phyloP scores from a whole-genome alignment of 139 green algal genomes.

The Coelastrella sp. region DNA sequence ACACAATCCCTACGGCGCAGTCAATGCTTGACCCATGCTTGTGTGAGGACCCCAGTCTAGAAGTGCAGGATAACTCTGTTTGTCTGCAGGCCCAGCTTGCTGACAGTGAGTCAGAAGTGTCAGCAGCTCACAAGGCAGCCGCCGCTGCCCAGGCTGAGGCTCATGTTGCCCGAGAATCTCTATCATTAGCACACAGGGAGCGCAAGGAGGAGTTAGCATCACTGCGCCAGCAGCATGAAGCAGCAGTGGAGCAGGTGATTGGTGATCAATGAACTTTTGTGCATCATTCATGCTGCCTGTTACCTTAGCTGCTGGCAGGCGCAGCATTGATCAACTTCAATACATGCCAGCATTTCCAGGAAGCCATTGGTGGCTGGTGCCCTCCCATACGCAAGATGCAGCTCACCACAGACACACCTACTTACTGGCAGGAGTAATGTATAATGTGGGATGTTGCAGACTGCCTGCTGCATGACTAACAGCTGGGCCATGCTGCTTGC shows the following conservation, averaged over 20 bases:
- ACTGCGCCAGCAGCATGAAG: conserved; percentile 40
- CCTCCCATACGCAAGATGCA: no score
- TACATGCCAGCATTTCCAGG: no score
- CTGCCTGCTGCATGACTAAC: background rate
- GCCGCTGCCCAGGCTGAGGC: conserved; percentile 49
- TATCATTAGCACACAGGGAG: conserved; percentile 42
- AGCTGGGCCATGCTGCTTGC: background rate
- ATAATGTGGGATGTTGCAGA: background rate
- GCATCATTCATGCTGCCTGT: background rate
- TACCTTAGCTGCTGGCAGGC: no score
- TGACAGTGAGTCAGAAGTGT: conserved; percentile 45
- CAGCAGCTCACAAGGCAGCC: conserved; percentile 45
- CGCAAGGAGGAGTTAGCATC: conserved; percentile 17
- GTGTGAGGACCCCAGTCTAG: background rate
- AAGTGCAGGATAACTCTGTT: background rate
- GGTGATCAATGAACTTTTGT: background rate
- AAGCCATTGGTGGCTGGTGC: no score
- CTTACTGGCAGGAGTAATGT: background rate
- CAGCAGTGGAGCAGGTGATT: conserved; percentile 27
- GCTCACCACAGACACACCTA: no score
- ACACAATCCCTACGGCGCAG: background rate
- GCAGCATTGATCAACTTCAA: no score
- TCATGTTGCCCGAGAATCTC: conserved; percentile 25
- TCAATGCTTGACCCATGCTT: background rate
- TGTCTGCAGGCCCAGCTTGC: conserved; percentile 43